These are phyloP conservation scores for Sutorius eximius DNA, from an alignment of 1,284 basidiomycete species.

Conservation along the genomic window DNA sequence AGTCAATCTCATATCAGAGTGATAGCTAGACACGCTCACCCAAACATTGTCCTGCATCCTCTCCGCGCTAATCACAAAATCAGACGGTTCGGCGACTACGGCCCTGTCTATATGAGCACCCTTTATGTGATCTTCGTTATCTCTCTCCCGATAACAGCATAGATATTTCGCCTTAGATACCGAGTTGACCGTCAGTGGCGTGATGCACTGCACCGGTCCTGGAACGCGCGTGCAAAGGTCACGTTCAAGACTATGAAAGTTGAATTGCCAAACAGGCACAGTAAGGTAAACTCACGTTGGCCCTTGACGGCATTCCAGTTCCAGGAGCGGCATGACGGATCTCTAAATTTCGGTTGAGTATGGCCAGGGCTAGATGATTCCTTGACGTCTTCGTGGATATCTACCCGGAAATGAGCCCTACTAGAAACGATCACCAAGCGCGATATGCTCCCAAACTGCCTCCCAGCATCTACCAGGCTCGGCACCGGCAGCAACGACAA, in stretches of 20 bases:
- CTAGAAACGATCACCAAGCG: conserved; percentile 21
- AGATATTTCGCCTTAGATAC: conserved; percentile 26
- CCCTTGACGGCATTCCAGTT: conserved; percentile 7
- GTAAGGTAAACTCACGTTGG: neutral
- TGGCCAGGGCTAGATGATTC: conserved; percentile 32
- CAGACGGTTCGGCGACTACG: conserved; percentile 41
- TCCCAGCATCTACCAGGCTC: conserved; percentile 16
- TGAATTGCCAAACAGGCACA: neutral
- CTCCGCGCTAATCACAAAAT: conserved; percentile 44
- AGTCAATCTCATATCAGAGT: neutral
- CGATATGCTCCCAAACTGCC: conserved; percentile 9
- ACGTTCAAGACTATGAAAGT: neutral
- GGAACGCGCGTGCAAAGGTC: neutral
- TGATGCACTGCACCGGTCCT: neutral
- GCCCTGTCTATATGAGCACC: conserved; percentile 39
- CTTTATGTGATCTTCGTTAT: conserved; percentile 34
- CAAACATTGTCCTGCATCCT: conserved; percentile 42
- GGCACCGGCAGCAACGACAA: conserved; percentile 7
- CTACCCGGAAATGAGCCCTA: conserved; percentile 23
- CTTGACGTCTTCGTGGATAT: conserved; percentile 27
- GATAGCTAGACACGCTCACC: conserved; percentile 32
- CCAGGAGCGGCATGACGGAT: neutral
- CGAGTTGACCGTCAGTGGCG: conserved; percentile 36
- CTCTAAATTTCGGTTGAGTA: conserved; percentile 36
- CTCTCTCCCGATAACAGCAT: conserved; percentile 29